Evolutionary conservation across 345 rosid genomes (phyloP).

Genomic region (Sisymbrium irio): DNA sequence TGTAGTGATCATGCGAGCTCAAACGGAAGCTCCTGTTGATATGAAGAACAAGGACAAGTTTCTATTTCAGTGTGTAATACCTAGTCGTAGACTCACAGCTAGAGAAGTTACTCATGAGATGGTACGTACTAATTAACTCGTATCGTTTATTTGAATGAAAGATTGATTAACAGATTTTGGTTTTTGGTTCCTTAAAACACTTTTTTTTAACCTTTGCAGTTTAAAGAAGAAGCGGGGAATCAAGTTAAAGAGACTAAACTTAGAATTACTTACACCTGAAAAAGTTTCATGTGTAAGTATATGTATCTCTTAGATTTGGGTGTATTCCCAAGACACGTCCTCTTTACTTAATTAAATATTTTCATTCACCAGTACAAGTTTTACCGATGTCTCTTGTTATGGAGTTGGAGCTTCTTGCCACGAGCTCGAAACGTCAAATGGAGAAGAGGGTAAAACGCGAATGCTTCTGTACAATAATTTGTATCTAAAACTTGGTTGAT

Average conservation of each 20-base stretch:
- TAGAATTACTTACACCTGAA: conserved; percentile 52
- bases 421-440: too few species aligned
- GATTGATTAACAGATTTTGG: background rate
- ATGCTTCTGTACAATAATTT: too few species aligned
- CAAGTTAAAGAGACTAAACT: conserved; percentile 65
- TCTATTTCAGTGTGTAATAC: conserved; percentile 62
- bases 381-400: too few species aligned
- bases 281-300: conserved; percentile 50
- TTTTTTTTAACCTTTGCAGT: conserved; percentile 41
- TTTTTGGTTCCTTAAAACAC: too few species aligned
- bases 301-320: background rate
- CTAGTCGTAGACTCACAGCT: conserved; percentile 48
- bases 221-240: conserved; percentile 49
- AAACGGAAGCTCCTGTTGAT: conserved; percentile 66
- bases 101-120: conserved; percentile 57
- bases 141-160: background rate
- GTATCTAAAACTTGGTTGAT: too few species aligned
- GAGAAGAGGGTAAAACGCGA: too few species aligned
- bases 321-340: background rate
- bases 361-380: too few species aligned
- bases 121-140: conserved; percentile 37
- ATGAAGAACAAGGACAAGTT: conserved; percentile 87
- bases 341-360: background rate
- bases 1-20: conserved; percentile 89
- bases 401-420: too few species aligned